A percentile compares a stretch with the other conserved stretches of the same genome.
Conservation (phyloP, 208 protist genomes). For the Leishmania lainsoni region DNA sequence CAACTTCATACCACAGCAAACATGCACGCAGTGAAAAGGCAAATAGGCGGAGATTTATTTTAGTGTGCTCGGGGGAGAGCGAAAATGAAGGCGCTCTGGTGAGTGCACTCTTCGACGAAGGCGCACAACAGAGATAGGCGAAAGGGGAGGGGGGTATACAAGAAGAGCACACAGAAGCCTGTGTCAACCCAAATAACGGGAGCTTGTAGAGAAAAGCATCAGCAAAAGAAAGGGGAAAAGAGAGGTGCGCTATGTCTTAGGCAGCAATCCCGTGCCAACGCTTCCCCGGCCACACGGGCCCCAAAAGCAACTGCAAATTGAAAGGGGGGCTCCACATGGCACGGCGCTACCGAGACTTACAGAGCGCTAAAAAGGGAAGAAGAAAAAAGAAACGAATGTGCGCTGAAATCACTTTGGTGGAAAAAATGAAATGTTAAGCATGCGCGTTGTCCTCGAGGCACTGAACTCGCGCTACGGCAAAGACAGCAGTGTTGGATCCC, state of each 20-base stretch:
- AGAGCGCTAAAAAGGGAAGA: neutral
- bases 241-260: neutral
- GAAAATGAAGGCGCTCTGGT: neutral
- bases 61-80: neutral
- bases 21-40: too few relatives aligned
- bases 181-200: too few relatives aligned
- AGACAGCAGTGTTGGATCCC: slow-evolving; percentile 16
- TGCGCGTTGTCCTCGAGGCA: neutral
- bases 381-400: neutral
- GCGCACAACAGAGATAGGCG: neutral
- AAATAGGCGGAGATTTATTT: too few relatives aligned
- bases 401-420: too few relatives aligned
- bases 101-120: neutral
- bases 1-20: too few relatives aligned
- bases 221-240: neutral
- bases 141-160: neutral
- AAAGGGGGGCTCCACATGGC: neutral
- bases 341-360: neutral
- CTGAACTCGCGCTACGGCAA: neutral
- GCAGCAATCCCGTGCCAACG: neutral
- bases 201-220: neutral
- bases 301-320: neutral
- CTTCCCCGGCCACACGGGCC: neutral
- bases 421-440: neutral
- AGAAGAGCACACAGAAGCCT: neutral